Evolutionary conservation across 2,329 filamentous ascomycete genomes (phyloP), one percentile per base, ranked within the genome.

Genomic region (Sclerotinia sclerotiorum): DNA sequence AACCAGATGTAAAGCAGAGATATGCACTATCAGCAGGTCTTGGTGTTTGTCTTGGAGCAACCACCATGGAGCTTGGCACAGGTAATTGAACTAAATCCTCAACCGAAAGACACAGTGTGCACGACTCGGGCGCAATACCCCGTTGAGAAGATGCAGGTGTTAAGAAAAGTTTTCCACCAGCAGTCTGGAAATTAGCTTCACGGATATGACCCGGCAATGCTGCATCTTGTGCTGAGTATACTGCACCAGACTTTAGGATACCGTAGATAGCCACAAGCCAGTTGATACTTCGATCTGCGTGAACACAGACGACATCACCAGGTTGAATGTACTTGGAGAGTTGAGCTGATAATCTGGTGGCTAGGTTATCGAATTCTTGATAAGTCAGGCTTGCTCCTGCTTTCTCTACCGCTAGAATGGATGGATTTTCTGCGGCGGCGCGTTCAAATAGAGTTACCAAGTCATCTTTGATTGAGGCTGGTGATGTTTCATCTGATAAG

Each of bases 251-350:
- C 52, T 78, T 78, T 5, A 80, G 72, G 7, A 79, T 71, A 8
- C 70, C 78, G 39, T 74, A 79, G 2, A 80, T 77, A 10, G 76
- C 76, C 2, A 79, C 68, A 24, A 81, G 72, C 79, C 79, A 81
- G 5, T 81, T 80, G 69, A 83, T 78, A 54, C 82, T 78, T 80
- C 81, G 82, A 69, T 84, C 82, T 0, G 83, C 77, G 27, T 77
- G 76, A 3, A 83, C 78, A 1, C 79, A 77, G 17, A 83, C 79
- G 1, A 79, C 75, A 17, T 81, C 78, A 0, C 81, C 81, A 0
- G 80, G 72, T 35, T 70, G 68, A 5, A 83, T 77, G 15, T 54
- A 29, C 15, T 11, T 32, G 1, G 49, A 29, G 11, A 70, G 54
- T 24, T 70, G 35, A 4, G 24, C 24, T 10, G 69, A 62, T 44